Conservation (phyloP, 139 green algal genomes). For the Chlorella ohadii region DNA sequence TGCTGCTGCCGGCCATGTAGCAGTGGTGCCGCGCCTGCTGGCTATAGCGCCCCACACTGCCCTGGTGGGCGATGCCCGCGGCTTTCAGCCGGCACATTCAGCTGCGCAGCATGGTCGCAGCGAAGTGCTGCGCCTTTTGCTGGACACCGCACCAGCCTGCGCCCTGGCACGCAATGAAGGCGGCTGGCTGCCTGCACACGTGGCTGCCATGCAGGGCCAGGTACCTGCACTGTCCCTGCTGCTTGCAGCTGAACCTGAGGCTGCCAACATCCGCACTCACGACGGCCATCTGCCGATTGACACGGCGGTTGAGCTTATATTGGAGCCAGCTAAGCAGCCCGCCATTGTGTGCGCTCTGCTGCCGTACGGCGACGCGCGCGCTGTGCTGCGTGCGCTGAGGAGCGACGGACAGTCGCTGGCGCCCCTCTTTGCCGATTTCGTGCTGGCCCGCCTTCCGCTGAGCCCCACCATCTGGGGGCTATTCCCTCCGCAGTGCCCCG, state of each 20-base stretch:
- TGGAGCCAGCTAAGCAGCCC: neutral
- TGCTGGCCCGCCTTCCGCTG: neutral
- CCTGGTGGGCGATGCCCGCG: neutral
- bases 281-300: neutral
- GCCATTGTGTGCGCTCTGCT: neutral
- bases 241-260: neutral
- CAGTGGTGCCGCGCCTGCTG: neutral
- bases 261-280: neutral
- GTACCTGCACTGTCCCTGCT: neutral
- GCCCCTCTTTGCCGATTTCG: slow-evolving; percentile 4
- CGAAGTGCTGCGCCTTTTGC: neutral
- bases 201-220: neutral
- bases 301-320: neutral
- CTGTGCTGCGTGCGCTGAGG: neutral
- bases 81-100: neutral
- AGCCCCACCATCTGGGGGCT: neutral
- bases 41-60: neutral
- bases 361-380: neutral
- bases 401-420: neutral
- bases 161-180: neutral
- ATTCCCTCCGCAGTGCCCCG: neutral
- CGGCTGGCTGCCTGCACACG: neutral
- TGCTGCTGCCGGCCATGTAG: neutral
- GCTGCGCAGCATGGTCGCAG: neutral
- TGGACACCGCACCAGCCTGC: neutral